Conservation (phyloP, 345 rosid genomes). For the Salix dunnii region DNA sequence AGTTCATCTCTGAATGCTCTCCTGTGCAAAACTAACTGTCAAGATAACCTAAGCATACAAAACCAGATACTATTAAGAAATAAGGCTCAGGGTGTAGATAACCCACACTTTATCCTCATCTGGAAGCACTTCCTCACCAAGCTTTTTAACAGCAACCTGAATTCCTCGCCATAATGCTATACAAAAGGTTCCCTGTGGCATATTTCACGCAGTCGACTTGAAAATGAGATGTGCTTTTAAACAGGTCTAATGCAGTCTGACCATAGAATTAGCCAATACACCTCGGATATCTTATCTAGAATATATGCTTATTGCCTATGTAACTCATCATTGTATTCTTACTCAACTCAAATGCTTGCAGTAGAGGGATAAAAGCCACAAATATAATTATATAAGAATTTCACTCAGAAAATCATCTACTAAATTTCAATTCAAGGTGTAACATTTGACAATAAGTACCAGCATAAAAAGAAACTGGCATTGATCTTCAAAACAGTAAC, state of each 20-base stretch:
- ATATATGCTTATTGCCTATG: background rate
- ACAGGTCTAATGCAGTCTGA: background rate
- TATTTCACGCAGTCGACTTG: constrained; percentile 4
- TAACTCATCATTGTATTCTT: background rate
- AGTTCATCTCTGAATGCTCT: constrained; percentile 85
- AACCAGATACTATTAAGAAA: background rate
- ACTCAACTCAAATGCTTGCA: background rate
- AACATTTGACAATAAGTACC: background rate
- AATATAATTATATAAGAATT: background rate
- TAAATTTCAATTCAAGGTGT: background rate
- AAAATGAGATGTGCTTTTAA: background rate
- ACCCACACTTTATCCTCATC: constrained; percentile 89
- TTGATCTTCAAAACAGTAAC: background rate
- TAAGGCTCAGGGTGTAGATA: background rate
- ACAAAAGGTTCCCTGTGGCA: constrained; percentile 73
- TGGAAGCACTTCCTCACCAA: constrained; percentile 61
- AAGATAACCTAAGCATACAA: constrained; percentile 2
- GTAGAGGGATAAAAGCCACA: background rate
- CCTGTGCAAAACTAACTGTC: constrained; percentile 39
- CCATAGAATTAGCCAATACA: background rate
- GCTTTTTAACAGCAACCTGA: constrained; percentile 83
- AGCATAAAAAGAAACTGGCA: background rate
- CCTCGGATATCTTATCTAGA: background rate
- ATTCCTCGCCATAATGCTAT: constrained; percentile 93
- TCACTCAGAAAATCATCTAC: background rate